Base-by-base conservation (phyloP, 1,139 yeast genomes). In the Casaregolazyma lundiana region DNA sequence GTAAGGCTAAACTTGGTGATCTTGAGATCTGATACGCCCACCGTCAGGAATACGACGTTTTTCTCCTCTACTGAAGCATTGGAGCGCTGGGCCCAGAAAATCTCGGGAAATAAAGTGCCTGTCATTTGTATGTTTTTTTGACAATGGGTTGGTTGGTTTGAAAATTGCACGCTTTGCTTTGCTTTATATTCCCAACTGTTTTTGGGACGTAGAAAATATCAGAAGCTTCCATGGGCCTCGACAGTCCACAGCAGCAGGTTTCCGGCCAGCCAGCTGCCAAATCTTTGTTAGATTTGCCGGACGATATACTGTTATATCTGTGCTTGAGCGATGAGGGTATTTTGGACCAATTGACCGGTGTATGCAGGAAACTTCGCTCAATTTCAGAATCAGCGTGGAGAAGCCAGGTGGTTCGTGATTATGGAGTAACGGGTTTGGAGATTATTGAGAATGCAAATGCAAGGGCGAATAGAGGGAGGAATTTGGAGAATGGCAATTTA, bases 1-100 rank as follows among this genome's bases (percentile, higher is more conserved):
- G 85, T 78, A 52, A 90, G 72, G 45, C 81, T 79, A 49, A 88
- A 69, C 52, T 80, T 73, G 41, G 84, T 78, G 52, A 80, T 70
- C 48, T 70, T 73, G 37, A 90, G 80, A 63, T 90, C 96, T 40
- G 81, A 76, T 34, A 87, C 80, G 52, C 78, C 76, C 53, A 92
- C 76, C 0, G 96, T 89, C 50, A 92, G 68, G 63, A 76, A 84
- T 43, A 92, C 61, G 37, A 88, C 64, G 66, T 92, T 92, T 68
- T 86, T 89, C 37, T 78, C 72, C 13, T 78, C 77, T 35, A 82
- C 95, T 5, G 73, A 69, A 17, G 75, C 82, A 62, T 75, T 80
- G 44, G 96, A 88, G 69, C 98, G 86, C 72, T 92, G 98, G 18
- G 98, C 97, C 98, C 98, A 92, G 64, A 78, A 73, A 44, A 88